Conservation (phyloP, 257 asterid genomes). For the Plantago ovata region DNA sequence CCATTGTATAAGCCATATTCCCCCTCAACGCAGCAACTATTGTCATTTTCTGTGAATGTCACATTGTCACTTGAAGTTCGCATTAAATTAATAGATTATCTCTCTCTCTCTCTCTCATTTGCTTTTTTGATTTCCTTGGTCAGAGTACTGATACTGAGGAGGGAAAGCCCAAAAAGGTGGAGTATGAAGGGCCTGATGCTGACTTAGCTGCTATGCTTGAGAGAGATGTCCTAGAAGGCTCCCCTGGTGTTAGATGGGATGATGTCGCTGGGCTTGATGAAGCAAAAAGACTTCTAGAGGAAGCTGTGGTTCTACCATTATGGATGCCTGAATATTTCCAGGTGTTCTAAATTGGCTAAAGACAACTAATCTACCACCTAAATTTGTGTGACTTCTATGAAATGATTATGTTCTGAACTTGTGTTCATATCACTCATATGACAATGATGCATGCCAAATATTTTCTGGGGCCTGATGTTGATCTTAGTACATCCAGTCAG, state of each 20-base stretch:
- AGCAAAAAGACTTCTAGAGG: conserved; percentile 96
- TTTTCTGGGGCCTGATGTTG: no score
- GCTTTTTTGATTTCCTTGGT: conserved; percentile 6
- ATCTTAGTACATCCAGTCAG: no score
- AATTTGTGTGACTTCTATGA: background rate
- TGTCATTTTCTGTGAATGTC: no score
- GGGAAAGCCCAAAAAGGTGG: conserved; percentile 72
- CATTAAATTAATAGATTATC: background rate
- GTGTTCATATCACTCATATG: background rate
- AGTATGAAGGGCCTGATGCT: conserved; percentile 95
- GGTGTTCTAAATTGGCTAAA: conserved; percentile 43
- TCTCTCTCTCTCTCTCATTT: no score
- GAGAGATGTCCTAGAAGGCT: conserved; percentile 90
- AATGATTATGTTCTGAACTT: background rate
- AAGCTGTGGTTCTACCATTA: conserved; percentile 98
- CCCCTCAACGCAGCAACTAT: no score
- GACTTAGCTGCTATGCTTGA: conserved; percentile 99
- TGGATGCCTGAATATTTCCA: conserved; percentile 99
- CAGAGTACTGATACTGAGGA: conserved; percentile 91
- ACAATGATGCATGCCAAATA: no score
- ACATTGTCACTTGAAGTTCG: no score
- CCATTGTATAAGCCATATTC: no score
- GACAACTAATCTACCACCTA: conserved; percentile 13
- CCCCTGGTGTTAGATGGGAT: conserved; percentile 98
- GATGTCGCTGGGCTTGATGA: conserved; percentile 97